Evolutionary conservation across 225 moss, liverwort and hornwort genomes (phyloP).

Genomic region (Thuidium tamariscinum): DNA sequence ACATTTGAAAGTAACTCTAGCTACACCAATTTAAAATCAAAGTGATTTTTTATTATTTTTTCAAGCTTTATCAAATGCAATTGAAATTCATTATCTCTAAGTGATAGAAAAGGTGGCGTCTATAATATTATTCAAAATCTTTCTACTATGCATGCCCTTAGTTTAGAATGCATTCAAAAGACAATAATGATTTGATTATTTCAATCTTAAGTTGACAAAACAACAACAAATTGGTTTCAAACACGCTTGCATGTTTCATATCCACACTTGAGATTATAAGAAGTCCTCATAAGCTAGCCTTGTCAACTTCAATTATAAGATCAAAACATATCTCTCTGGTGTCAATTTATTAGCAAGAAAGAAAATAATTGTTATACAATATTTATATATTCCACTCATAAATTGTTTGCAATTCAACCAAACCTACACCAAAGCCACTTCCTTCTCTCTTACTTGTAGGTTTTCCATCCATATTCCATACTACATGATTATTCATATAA

Average conservation of each 20-base stretch:
- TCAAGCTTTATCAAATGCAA: background rate
- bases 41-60: background rate
- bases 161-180: background rate
- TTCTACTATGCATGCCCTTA: background rate
- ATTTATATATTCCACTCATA: conserved; percentile 30
- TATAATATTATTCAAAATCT: background rate
- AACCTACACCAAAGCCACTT: conserved; percentile 37
- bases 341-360: conserved; percentile 52
- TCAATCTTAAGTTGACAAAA: background rate
- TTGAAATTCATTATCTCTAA: too few relatives aligned
- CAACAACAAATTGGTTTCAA: background rate
- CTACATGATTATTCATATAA: background rate
- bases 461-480: background rate
- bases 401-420: conserved; percentile 17
- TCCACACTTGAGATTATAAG: conserved; percentile 68
- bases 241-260: background rate
- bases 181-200: background rate
- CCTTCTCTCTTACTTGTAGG: conserved; percentile 18
- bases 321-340: conserved; percentile 68
- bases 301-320: conserved; percentile 89
- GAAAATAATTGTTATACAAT: too few relatives aligned
- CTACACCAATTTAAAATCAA: background rate
- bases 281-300: conserved; percentile 55
- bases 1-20: background rate
- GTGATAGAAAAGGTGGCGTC: background rate